Evolutionary conservation across 176 grass and related monocot genomes (phyloP), one percentile per base, ranked within the genome.

Genomic region (Carex myosuroides): DNA sequence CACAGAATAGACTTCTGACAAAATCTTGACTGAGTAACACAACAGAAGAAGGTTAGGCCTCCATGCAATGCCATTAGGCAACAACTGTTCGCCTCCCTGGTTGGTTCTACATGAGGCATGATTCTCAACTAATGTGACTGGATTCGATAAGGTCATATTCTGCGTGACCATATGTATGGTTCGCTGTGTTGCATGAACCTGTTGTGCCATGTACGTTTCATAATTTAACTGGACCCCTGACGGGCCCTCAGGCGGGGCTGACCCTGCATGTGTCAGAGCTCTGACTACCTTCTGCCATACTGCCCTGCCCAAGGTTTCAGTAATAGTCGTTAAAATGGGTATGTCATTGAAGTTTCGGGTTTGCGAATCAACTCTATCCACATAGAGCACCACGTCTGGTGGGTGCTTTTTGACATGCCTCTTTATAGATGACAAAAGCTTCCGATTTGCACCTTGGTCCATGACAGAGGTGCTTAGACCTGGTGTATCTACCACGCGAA

Each of bases 101-200:
- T 90, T 95, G 81, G 88, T 95, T 82, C 1, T 83, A 89, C 95
- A 98, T 18, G 87, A 88, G 53, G 84, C 85, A 65, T 98, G 92
- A 77, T 98, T 98, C 89, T 98, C 95, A 84, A 98, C 95, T 85
- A 91, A 85, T 81, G 91, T 89, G 17, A 95, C 87, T 61, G 91
- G 83, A 91, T 93, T 98, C 83, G 87, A 87, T 59, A 85, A 59
- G 46, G 62, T 81, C 84, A 73, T 80, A 81, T 95, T 88, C 83
- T 90, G 89, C 62, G 85, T 90, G 65, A 88, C 85, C 84, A 84
- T 89, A 30, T 86, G 69, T 75, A 98, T 90, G 79, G 73, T 85
- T 85, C 91, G 95, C 82, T 93, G 92, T 86, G 94, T 68, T 22
- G 75, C 88, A 83, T 89, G 69, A 85, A 91, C 79, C 65, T 92